Conservation (phyloP, 352 stramenopile species). For the Blastocystis hominis region DNA sequence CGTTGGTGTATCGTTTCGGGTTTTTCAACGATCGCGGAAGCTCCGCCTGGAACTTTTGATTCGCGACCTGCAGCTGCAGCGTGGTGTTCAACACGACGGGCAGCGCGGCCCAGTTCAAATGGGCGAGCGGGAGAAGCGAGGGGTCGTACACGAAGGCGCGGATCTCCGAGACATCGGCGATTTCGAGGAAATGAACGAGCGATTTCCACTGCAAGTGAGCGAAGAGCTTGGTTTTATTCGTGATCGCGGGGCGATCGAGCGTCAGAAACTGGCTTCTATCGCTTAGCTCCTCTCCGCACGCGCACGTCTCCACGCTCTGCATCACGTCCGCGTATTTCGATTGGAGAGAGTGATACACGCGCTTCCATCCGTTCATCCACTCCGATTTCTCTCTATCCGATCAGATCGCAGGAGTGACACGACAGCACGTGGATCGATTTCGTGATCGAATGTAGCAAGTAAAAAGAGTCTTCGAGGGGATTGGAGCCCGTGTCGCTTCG, state of each 20-base stretch:
- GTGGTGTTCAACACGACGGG: constrained; percentile 1
- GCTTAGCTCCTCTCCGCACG: neutral
- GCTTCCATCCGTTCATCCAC: neutral
- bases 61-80: constrained; percentile 9
- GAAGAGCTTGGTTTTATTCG: neutral
- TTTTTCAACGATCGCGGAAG: neutral
- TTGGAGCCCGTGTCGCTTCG: neutral
- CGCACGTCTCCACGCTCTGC: neutral
- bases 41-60: neutral
- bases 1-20: neutral
- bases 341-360: neutral
- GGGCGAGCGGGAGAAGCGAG: neutral
- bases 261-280: neutral
- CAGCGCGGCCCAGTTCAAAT: neutral
- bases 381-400: neutral
- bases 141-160: neutral
- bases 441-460: neutral
- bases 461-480: neutral
- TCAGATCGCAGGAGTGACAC: neutral
- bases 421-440: neutral
- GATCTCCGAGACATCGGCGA: neutral
- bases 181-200: neutral
- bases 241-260: neutral
- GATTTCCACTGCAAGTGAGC: neutral
- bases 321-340: neutral